Base-by-base conservation (phyloP, 2,329 filamentous ascomycete genomes). In the Clonostachys chloroleuca region DNA sequence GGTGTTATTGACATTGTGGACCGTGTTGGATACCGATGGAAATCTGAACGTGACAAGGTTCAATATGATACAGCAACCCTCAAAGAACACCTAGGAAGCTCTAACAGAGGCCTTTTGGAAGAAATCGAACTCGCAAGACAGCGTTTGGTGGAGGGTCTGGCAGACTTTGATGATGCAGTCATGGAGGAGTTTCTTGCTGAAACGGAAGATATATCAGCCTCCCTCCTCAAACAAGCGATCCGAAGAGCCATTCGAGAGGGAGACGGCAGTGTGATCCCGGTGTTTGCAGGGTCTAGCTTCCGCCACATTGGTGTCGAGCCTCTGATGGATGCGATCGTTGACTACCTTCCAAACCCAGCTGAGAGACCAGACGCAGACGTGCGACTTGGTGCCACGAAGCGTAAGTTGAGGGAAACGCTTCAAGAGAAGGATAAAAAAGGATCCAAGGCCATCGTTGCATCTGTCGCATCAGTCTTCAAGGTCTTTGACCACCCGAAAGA, bases 301-400 rank as follows among this genome's bases (percentile, higher is more conserved):
- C 83, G 87, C 40, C 96, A 97, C 54, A 89, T 97, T 51, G 94
- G 94, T 8, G 91, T 97, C 5, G 90, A 96, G 63, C 90, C 92
- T 30, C 74, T 99, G 18, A 78, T 97, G 46, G 91, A 97, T 63
- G 89, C 89, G 36, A 83, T 97, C 12, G 82, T 90, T 9, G 89
- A 96, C 59, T 85, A 96, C 42, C 75, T 97, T 3, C 94, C 94
- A 0, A 89, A 83, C 53, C 94, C 94, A 1, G 69, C 77, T 2
- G 90, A 96, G 59, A 78, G 89, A 16, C 87, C 89, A 9, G 87
- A 92, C 58, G 80, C 90, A 1, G 84, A 91, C 56, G 81, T 96
- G 45, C 87, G 81, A 45, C 70, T 92, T 4, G 85, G 83, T 0
- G 70, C 80, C n/a, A 16, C 77, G 0, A 65, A 61, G 35, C 51